phyloP scores from a whole-genome alignment of 164 flowering plant species.

The Magnolia sinica region DNA sequence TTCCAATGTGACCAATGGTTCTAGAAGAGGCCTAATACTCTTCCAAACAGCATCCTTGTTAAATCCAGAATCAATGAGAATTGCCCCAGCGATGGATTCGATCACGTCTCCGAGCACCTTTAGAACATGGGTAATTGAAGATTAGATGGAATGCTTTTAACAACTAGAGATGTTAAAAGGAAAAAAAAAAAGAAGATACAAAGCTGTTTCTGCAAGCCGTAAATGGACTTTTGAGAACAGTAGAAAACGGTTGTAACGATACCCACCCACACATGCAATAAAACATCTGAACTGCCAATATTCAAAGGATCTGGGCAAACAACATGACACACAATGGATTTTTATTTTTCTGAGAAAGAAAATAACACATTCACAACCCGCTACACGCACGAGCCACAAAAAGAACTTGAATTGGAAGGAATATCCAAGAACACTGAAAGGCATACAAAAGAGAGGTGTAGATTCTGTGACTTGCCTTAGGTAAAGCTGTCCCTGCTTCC shows the following conservation, averaged over 20 bases:
- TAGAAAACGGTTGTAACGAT: no score
- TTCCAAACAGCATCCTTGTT: constrained; percentile 49
- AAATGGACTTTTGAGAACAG: no score
- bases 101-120: constrained; percentile 90
- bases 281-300: no score
- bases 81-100: constrained; percentile 93
- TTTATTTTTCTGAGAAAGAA: no score
- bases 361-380: no score
- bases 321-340: no score
- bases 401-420: neutral
- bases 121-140: neutral
- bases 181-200: neutral
- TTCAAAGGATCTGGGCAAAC: no score
- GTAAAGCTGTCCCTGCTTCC: constrained; percentile 58
- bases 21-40: constrained; percentile 63
- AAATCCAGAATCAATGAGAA: constrained; percentile 69
- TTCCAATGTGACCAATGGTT: constrained; percentile 63
- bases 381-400: neutral
- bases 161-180: neutral
- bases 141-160: neutral
- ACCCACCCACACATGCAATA: no score
- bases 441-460: neutral
- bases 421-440: neutral
- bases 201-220: neutral
- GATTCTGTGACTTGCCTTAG: constrained; percentile 48